These are phyloP conservation scores for Naganishia kalamii DNA, from an alignment of 768 basidiomycete genomes.

Conservation along the genomic window DNA sequence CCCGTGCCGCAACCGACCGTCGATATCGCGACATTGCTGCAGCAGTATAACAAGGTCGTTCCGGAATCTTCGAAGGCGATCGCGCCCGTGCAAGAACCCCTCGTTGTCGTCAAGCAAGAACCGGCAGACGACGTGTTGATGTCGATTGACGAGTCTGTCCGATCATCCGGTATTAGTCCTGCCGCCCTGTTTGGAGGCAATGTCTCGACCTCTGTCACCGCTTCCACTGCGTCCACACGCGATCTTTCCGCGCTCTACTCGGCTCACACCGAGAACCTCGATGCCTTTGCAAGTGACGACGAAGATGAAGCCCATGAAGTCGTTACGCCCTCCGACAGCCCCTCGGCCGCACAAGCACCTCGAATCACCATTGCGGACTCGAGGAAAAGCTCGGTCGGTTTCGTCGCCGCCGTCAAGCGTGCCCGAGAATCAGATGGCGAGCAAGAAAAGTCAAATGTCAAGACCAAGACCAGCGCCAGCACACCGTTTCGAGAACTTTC, in stretches of 20 bases:
- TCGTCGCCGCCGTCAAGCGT: not conserved
- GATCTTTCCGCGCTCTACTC: not conserved
- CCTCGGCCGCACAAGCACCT: not conserved
- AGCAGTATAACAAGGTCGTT: not conserved
- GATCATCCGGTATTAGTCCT: constrained; percentile 2
- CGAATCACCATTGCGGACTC: not conserved
- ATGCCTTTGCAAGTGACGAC: not conserved
- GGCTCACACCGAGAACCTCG: not conserved
- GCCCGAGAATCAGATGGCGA: not conserved
- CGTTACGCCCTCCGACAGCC: not conserved
- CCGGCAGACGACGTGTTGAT: constrained; percentile 1
- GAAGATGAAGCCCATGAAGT: constrained; percentile 14
- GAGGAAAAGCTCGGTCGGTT: constrained; percentile 3
- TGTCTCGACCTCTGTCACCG: not conserved
- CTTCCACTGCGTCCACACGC: not conserved
- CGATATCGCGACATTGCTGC: constrained; percentile 8
- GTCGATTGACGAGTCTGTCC: not conserved
- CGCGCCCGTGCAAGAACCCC: not conserved
- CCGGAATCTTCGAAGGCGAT: not conserved
- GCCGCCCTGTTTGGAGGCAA: constrained; percentile 3
- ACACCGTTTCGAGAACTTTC: constrained; percentile 7
- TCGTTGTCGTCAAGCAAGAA: constrained; percentile 9
- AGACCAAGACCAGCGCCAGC: not conserved
- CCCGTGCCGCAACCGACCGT: not conserved
- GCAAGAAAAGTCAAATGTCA: not conserved